A percentile compares a stretch with the other conserved stretches of the same genome.
phyloP scores from a whole-genome alignment of 2,329 filamentous ascomycete species.

The Paraconiothyrium brasiliense region DNA sequence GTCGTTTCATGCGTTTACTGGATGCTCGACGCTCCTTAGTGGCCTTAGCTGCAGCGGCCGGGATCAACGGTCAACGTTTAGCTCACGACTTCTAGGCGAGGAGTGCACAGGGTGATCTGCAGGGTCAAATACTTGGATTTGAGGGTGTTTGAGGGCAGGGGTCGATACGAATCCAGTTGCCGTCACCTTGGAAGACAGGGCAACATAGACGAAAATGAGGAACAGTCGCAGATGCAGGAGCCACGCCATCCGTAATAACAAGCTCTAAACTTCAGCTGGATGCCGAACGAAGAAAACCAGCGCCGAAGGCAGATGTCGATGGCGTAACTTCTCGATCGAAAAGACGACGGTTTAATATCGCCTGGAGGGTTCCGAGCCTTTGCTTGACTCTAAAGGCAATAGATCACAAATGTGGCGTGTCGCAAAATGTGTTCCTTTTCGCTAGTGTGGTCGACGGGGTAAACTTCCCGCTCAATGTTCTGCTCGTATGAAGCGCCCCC shows the following conservation, averaged over 20 bases:
- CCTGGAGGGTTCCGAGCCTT: not conserved
- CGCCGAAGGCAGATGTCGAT: not conserved
- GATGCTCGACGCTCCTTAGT: not conserved
- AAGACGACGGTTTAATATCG: not conserved
- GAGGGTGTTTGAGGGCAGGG: not conserved
- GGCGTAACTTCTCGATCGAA: not conserved
- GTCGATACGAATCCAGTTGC: not conserved
- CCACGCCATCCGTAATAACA: not conserved
- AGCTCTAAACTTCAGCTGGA: not conserved
- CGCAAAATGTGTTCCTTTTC: not conserved
- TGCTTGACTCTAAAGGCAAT: not conserved
- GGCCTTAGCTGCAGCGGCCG: not conserved
- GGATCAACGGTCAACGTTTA: conserved; percentile 1
- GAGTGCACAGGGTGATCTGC: conserved; percentile 4
- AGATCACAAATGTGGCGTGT: not conserved
- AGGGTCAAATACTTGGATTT: not conserved
- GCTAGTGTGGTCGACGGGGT: not conserved
- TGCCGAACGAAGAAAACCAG: not conserved
- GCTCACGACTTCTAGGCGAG: conserved; percentile 4
- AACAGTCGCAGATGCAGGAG: not conserved
- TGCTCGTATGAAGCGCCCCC: not conserved
- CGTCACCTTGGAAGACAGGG: not conserved
- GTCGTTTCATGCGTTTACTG: conserved; percentile 6
- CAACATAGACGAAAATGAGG: not conserved
- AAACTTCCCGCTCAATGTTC: not conserved